These are phyloP conservation scores for Aspergillus brasiliensis DNA, from an alignment of 2,329 filamentous ascomycete species.

Conservation along the genomic window DNA sequence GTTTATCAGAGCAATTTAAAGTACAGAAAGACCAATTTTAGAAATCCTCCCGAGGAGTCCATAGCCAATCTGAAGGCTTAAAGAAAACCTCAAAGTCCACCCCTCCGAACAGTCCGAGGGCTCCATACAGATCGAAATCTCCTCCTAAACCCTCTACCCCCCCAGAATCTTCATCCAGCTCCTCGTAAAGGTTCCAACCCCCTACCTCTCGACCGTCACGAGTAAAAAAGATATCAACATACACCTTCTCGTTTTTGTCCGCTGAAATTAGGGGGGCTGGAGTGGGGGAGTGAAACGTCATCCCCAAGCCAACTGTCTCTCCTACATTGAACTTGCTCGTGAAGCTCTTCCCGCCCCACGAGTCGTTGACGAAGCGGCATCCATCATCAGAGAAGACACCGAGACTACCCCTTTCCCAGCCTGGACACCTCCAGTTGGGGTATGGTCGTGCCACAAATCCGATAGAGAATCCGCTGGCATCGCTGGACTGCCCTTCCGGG, in stretches of 20 bases:
- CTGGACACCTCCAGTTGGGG: slow-evolving; percentile 63
- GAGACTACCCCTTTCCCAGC: slow-evolving; percentile 64
- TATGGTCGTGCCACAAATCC: slow-evolving; percentile 64
- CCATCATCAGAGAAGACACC: slow-evolving; percentile 67
- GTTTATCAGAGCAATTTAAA: not conserved
- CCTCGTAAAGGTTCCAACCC: slow-evolving; percentile 63
- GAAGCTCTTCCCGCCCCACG: slow-evolving; percentile 61
- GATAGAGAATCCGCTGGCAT: slow-evolving; percentile 58
- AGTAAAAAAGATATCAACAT: slow-evolving; percentile 62
- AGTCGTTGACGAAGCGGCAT: slow-evolving; percentile 63
- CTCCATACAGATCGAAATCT: slow-evolving; percentile 64
- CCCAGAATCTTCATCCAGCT: slow-evolving; percentile 59
- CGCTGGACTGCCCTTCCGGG: slow-evolving; percentile 30
- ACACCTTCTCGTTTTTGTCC: slow-evolving; percentile 29
- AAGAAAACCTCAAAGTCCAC: slow-evolving; percentile 62
- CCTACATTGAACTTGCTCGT: slow-evolving; percentile 54
- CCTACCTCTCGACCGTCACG: slow-evolving; percentile 55
- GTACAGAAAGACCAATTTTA: not conserved
- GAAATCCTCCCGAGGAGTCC: slow-evolving; percentile 23
- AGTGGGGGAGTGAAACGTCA: slow-evolving; percentile 53
- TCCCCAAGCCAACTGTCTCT: slow-evolving; percentile 62
- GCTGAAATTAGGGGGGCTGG: slow-evolving; percentile 31
- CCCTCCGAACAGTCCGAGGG: slow-evolving; percentile 63
- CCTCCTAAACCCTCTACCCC: slow-evolving; percentile 67
- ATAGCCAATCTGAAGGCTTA: slow-evolving; percentile 52